A percentile compares a stretch with the other conserved stretches of the same genome.
Conservation (phyloP, 2,329 filamentous ascomycete genomes). For the Ascosphaera apis region DNA sequence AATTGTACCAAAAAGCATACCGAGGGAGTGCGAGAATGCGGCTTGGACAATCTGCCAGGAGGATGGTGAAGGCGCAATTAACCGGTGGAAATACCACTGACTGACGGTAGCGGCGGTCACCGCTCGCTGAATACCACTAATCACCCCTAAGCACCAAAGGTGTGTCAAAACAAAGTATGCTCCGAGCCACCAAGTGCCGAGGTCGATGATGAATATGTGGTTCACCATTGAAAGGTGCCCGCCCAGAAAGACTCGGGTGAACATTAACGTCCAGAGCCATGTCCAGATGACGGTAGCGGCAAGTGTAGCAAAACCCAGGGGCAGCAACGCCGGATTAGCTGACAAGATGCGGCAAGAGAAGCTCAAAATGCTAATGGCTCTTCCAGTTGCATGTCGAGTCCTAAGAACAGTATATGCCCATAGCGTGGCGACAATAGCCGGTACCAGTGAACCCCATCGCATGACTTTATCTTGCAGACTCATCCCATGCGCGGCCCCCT, state of each 20-base stretch:
- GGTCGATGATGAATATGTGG: slow-evolving; percentile 54
- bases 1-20: slow-evolving; percentile 78
- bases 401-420: slow-evolving; percentile 72
- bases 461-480: slow-evolving; percentile 72
- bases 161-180: slow-evolving; percentile 81
- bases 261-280: slow-evolving; percentile 94
- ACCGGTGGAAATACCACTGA: slow-evolving; percentile 97
- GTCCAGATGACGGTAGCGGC: slow-evolving; percentile 64
- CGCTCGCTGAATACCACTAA: slow-evolving; percentile 70
- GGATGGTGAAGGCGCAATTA: slow-evolving; percentile 52
- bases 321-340: slow-evolving; percentile 59
- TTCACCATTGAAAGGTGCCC: slow-evolving; percentile 45
- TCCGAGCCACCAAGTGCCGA: slow-evolving; percentile 89
- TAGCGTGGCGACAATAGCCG: slow-evolving; percentile 45
- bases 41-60: slow-evolving; percentile 64
- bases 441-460: slow-evolving; percentile 65
- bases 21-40: slow-evolving; percentile 57
- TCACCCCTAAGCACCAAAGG: slow-evolving; percentile 76
- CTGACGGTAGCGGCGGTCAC: slow-evolving; percentile 88
- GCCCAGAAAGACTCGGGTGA: slow-evolving; percentile 83
- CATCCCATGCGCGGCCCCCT: slow-evolving; percentile 48
- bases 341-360: slow-evolving; percentile 75
- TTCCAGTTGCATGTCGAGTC: slow-evolving; percentile 56
- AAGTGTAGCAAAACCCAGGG: slow-evolving; percentile 62
- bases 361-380: slow-evolving; percentile 71